Base-by-base conservation (phyloP, 345 rosid species). In the Gossypium herbaceum region DNA sequence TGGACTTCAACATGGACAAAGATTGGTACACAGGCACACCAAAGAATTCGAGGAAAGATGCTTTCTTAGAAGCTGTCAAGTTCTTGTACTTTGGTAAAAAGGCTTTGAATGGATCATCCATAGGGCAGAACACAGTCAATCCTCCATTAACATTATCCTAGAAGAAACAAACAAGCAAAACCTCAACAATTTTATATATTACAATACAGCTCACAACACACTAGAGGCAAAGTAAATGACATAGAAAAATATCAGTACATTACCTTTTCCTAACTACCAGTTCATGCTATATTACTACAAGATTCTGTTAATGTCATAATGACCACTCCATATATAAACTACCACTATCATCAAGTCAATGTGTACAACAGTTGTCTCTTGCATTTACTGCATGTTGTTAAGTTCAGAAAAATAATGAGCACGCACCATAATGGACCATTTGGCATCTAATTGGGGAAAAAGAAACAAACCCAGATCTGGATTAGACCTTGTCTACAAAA, bases 91-190 rank as follows among this genome's bases (percentile, higher is more conserved):
- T 92, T 3, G 92, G 98, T 17, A 84, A 78, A 82, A 96, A 93
- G 19, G 88, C 89, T 79, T 91, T 93, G 86, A 93, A 89, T 39
- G 97, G 79, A 74, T 88, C 97, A 50, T 96, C 99, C 63, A 86
- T 77, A 29, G 99, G 99, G 83, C 99, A 96, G 78, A 93, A 93
- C 79, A 88, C 92, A n/a, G 99, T 93, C 81, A 96, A 85, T 76
- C 99, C 99, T 85, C 98, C 97, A 22, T 79, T 89, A 39, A 84
- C 25, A 77, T 75, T 85, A 71, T 85, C 94, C 99, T 95, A 88
- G 45, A 71, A 48, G 43, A 9, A 50, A 71, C 12, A 54, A 54
- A 55, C 16, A 29, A 68, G 43, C 43, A 68, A 50, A 63, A 50
- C 24, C 29, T 47, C 15, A 34, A 34, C 17, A 62, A 34, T 2